phyloP scores from a whole-genome alignment of 2,329 filamentous ascomycete species.

The Stachybotrys elegans region DNA sequence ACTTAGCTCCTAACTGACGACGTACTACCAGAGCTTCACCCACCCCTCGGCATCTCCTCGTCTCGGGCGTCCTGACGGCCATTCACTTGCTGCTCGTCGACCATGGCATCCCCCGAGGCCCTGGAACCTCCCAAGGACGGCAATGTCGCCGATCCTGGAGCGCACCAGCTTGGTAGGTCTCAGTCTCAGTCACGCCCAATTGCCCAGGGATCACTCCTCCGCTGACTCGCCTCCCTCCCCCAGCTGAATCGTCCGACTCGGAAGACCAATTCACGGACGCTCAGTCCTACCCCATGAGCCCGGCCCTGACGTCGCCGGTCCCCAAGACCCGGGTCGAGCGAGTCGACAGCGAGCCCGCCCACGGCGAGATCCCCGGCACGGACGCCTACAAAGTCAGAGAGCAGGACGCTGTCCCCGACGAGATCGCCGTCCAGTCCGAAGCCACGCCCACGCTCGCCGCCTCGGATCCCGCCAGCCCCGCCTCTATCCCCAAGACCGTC shows the following conservation, averaged over 20 bases:
- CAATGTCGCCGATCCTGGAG: slow-evolving; percentile 47
- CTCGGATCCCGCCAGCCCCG: slow-evolving; percentile 15
- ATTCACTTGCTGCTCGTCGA: slow-evolving; percentile 2
- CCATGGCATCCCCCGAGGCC: slow-evolving; percentile 24
- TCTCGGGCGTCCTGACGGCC: background rate
- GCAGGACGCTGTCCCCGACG: slow-evolving; percentile 54
- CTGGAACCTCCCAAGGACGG: slow-evolving; percentile 26
- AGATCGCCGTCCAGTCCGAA: slow-evolving; percentile 45
- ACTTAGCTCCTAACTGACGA: too few species aligned
- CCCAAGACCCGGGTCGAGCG: slow-evolving; percentile 56
- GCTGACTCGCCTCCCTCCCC: too few species aligned
- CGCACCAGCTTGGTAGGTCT: slow-evolving; percentile 51
- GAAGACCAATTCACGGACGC: slow-evolving; percentile 69
- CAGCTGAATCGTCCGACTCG: slow-evolving; percentile 53
- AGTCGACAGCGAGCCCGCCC: slow-evolving; percentile 44
- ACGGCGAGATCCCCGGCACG: slow-evolving; percentile 59
- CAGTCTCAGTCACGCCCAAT: slow-evolving; percentile 13
- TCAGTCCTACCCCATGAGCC: slow-evolving; percentile 45
- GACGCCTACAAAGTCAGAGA: slow-evolving; percentile 51
- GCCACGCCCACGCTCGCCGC: slow-evolving; percentile 16
- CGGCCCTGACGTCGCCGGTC: slow-evolving; percentile 42
- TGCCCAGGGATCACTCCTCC: too few species aligned
- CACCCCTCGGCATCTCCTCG: background rate
- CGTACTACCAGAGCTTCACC: background rate
- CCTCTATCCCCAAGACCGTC: slow-evolving; percentile 41